Percentiles rank a stretch among this genome's conserved stretches.
Conservation (phyloP, 2,329 filamentous ascomycete genomes). For the Cercospora sp. region DNA sequence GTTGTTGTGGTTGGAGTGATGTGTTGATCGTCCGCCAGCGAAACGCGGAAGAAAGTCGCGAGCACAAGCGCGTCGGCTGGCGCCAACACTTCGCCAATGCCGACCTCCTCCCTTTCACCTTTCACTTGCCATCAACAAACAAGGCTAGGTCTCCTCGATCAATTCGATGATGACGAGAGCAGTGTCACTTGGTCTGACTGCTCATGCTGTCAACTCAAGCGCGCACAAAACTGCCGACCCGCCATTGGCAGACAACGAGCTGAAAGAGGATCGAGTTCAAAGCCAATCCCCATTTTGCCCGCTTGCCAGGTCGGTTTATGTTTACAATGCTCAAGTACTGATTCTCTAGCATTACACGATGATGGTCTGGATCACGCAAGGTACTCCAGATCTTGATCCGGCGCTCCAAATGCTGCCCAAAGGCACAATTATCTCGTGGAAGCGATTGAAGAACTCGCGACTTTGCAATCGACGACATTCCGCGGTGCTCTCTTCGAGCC, state of each 20-base stretch:
- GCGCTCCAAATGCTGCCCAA: neutral
- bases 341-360: neutral
- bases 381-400: neutral
- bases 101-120: neutral
- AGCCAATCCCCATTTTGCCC: neutral
- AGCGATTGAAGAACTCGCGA: neutral
- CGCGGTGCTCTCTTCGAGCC: neutral
- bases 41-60: slow-evolving; percentile 6
- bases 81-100: slow-evolving; percentile 2
- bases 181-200: neutral
- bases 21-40: neutral
- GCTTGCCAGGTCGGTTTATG: neutral
- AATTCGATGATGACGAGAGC: neutral
- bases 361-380: neutral
- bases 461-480: neutral
- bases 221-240: neutral
- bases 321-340: neutral
- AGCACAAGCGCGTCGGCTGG: slow-evolving; percentile 3
- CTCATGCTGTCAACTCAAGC: neutral
- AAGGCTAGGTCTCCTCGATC: neutral
- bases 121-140: neutral
- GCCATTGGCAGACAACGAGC: neutral
- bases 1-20: neutral
- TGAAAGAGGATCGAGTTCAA: no score
- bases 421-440: neutral